phyloP scores from a whole-genome alignment of 2,329 filamentous ascomycete genomes.

The Sclerotinia borealis region DNA sequence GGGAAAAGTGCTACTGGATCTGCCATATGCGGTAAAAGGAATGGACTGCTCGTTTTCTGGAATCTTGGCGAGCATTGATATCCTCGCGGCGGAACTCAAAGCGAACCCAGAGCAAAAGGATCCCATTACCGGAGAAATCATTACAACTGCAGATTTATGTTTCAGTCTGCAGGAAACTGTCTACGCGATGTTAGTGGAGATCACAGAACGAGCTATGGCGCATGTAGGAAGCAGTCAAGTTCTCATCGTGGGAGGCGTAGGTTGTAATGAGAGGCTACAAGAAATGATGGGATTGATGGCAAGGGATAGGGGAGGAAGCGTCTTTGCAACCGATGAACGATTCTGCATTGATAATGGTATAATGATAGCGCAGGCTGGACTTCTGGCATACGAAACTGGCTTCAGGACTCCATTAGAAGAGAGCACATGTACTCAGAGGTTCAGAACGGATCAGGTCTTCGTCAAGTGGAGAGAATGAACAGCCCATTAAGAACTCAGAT shows the following conservation, averaged over 20 bases:
- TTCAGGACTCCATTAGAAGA: conserved; percentile 72
- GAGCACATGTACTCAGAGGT: conserved; percentile 78
- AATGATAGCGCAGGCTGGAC: conserved; percentile 96
- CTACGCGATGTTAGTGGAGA: conserved; percentile 96
- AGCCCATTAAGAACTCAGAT: neutral
- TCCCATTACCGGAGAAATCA: conserved; percentile 47
- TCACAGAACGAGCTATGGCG: conserved; percentile 96
- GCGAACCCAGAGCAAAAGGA: conserved; percentile 38
- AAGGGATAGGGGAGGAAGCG: conserved; percentile 75
- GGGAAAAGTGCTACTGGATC: conserved; percentile 65
- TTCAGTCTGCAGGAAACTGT: conserved; percentile 95
- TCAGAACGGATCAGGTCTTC: conserved; percentile 75
- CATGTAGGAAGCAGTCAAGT: conserved; percentile 90
- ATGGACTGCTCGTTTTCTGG: conserved; percentile 98
- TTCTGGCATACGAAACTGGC: conserved; percentile 78
- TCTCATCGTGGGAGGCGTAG: conserved; percentile 90
- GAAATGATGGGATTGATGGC: conserved; percentile 99
- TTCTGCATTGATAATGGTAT: conserved; percentile 99
- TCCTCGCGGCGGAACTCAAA: conserved; percentile 65
- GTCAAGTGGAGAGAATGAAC: conserved; percentile 66
- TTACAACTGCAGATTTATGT: conserved; percentile 81
- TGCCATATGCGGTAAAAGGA: conserved; percentile 95
- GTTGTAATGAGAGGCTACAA: conserved; percentile 89
- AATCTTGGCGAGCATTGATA: conserved; percentile 78
- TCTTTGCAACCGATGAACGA: conserved; percentile 92